Evolutionary conservation across 2,329 filamentous ascomycete genomes (phyloP).

Genomic region (Xylariaceae sp.): DNA sequence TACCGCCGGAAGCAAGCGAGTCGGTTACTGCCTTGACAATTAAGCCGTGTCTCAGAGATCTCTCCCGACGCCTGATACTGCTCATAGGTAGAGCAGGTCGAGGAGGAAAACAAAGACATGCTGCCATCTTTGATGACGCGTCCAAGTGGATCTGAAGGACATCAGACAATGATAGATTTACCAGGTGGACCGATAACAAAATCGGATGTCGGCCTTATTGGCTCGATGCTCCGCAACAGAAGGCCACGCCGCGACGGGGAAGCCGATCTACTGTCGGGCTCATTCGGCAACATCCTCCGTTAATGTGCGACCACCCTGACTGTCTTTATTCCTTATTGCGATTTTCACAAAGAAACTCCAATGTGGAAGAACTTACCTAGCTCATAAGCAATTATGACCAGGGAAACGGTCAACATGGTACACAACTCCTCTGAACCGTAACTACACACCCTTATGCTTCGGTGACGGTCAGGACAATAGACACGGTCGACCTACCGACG

Average conservation of each 20-base stretch:
- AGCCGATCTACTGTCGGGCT: constrained; percentile 10
- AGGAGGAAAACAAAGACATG: constrained; percentile 5
- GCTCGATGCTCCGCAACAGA: constrained; percentile 1
- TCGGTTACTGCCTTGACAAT: neutral
- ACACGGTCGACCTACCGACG: too few species aligned
- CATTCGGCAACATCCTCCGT: neutral
- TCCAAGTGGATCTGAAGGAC: constrained; percentile 6
- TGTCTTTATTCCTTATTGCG: too few species aligned
- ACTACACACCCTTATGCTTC: neutral
- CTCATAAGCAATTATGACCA: neutral
- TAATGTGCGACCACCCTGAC: neutral
- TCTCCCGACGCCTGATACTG: constrained; percentile 1
- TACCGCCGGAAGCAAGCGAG: too few species aligned
- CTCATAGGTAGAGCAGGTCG: neutral
- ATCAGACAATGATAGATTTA: neutral
- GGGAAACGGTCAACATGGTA: neutral
- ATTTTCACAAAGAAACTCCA: too few species aligned
- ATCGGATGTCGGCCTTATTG: neutral
- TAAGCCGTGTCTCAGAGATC: neutral
- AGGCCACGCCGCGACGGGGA: constrained; percentile 6
- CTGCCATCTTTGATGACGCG: constrained; percentile 1
- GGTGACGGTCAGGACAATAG: too few species aligned
- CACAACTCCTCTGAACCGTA: constrained; percentile 2
- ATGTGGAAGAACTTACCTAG: neutral
- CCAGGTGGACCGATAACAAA: neutral